phyloP scores from a whole-genome alignment of 2,329 filamentous ascomycete species.

The Fonsecaea erecta region DNA sequence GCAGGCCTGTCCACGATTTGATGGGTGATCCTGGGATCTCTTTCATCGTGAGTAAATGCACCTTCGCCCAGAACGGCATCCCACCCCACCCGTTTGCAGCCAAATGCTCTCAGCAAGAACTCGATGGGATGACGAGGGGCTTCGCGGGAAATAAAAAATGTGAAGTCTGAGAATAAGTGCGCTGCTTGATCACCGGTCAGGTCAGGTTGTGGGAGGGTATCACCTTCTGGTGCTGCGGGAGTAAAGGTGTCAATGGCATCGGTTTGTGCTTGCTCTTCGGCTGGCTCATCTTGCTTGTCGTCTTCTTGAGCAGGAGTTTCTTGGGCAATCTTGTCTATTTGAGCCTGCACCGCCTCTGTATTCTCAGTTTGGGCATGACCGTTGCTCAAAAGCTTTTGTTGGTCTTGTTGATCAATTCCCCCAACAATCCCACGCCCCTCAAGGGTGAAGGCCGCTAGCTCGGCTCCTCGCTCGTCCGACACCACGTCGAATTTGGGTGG shows the following conservation, averaged over 20 bases:
- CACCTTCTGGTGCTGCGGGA: conserved; percentile 79
- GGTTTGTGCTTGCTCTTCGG: conserved; percentile 46
- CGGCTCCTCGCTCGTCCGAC: conserved; percentile 87
- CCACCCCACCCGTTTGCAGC: conserved; percentile 96
- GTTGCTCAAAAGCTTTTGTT: conserved; percentile 59
- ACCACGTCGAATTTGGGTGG: conserved; percentile 88
- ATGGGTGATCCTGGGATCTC: conserved; percentile 88
- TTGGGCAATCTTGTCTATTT: conserved; percentile 63
- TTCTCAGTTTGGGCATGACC: conserved; percentile 60
- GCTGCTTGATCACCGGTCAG: conserved; percentile 68
- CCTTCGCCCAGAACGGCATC: conserved; percentile 88
- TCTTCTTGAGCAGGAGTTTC: conserved; percentile 47
- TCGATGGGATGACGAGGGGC: conserved; percentile 88
- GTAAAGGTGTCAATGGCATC: conserved; percentile 86
- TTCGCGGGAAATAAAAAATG: conserved; percentile 91
- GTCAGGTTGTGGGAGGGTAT: conserved; percentile 80
- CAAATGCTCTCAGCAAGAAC: conserved; percentile 90
- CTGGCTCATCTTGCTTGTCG: conserved; percentile 50
- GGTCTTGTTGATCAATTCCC: conserved; percentile 56
- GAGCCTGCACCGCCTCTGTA: conserved; percentile 68
- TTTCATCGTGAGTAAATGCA: conserved; percentile 87
- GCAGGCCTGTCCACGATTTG: conserved; percentile 92
- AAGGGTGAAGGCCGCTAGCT: conserved; percentile 87
- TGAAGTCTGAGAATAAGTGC: conserved; percentile 83
- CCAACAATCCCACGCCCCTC: conserved; percentile 70